Evolutionary conservation across 164 flowering plant species (phyloP).

Genomic region (Vitis cinerea): DNA sequence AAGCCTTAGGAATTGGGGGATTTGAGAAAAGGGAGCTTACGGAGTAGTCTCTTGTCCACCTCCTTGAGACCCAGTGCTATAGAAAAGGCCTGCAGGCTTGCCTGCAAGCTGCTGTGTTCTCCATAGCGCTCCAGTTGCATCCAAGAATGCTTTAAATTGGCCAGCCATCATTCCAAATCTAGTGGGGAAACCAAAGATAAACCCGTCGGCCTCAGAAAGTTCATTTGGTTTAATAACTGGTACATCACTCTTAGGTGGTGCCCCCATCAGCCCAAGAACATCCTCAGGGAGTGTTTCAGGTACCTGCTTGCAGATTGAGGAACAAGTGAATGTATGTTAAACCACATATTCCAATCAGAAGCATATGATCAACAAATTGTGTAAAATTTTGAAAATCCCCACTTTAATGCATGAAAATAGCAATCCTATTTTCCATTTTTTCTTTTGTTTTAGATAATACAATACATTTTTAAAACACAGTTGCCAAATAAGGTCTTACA

Average conservation of each 20-base stretch:
- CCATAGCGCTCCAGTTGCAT: conserved; percentile 67
- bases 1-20: too few species aligned
- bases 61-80: conserved; percentile 68
- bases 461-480: too few species aligned
- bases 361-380: too few species aligned
- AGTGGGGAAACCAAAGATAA: conserved; percentile 70
- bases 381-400: too few species aligned
- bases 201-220: conserved; percentile 62
- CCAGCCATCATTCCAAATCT: conserved; percentile 75
- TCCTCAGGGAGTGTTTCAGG: conserved; percentile 62
- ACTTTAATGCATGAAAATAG: background rate
- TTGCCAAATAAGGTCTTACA: too few species aligned
- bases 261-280: conserved; percentile 60
- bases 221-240: conserved; percentile 50
- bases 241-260: conserved; percentile 60
- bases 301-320: conserved; percentile 31
- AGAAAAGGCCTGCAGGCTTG: conserved; percentile 66
- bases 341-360: too few species aligned
- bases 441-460: too few species aligned
- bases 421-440: background rate
- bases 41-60: conserved; percentile 75
- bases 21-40: conserved; percentile 30
- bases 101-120: conserved; percentile 54
- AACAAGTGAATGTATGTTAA: too few species aligned
- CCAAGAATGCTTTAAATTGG: conserved; percentile 63